These are phyloP conservation scores for Rhododendron williamsianum DNA, from an alignment of 148 eudicot species.

Conservation along the genomic window DNA sequence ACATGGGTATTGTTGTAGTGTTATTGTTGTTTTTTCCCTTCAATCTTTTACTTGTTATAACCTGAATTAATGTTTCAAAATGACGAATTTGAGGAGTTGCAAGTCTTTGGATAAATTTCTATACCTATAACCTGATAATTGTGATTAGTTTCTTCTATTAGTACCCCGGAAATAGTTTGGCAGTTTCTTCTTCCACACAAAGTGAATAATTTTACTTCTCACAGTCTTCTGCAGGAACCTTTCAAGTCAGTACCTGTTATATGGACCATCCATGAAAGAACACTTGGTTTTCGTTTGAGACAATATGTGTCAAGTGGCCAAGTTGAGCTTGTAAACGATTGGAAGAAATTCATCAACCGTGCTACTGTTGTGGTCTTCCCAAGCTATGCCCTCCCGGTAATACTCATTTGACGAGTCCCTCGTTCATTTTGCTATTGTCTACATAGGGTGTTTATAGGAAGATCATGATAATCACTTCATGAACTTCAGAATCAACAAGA, in stretches of 20 bases:
- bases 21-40: background rate
- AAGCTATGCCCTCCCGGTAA: constrained; percentile 68
- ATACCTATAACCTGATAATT: background rate
- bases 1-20: background rate
- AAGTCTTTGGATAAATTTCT: background rate
- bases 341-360: constrained; percentile 60
- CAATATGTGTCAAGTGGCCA: constrained; percentile 44
- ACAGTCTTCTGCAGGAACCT: constrained; percentile 76
- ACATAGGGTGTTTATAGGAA: background rate
- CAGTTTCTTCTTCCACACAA: background rate
- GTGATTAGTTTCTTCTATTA: background rate
- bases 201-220: constrained; percentile 39
- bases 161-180: background rate
- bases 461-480: background rate
- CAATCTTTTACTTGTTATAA: background rate
- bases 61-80: background rate
- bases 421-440: background rate
- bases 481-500: background rate
- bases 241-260: constrained; percentile 49
- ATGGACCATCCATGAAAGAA: constrained; percentile 49
- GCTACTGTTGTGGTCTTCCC: constrained; percentile 75
- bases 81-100: background rate
- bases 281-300: constrained; percentile 49
- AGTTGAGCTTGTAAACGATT: constrained; percentile 43
- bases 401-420: constrained; percentile 1